Percentiles rank a stretch among this genome's conserved stretches.
Evolutionary conservation across 306 rosid genomes (phyloP).

Genomic region (Cucumis melo): DNA sequence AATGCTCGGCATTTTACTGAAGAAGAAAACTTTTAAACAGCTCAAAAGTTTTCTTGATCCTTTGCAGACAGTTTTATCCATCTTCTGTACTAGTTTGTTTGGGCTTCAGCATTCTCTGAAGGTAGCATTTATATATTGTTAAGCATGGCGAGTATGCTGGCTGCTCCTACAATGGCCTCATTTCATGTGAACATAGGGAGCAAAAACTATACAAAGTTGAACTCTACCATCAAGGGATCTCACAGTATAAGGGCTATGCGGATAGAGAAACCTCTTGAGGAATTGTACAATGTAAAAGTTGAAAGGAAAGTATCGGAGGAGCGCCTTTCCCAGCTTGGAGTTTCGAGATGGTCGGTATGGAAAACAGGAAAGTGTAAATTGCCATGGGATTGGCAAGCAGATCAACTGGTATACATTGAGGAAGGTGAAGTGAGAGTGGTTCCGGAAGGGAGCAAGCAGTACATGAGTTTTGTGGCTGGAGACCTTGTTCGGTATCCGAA

Average conservation of each 20-base stretch:
- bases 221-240: conserved; percentile 7
- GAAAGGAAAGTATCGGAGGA: conserved; percentile 47
- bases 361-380: conserved; percentile 63
- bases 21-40: neutral
- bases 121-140: neutral
- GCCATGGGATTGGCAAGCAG: conserved; percentile 97
- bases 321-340: conserved; percentile 53
- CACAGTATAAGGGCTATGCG: conserved; percentile 37
- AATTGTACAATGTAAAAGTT: conserved; percentile 60
- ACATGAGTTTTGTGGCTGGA: conserved; percentile 70
- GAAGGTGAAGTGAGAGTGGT: conserved; percentile 91
- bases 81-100: neutral
- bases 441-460: conserved; percentile 68
- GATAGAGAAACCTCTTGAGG: conserved; percentile 64
- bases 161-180: conserved; percentile 19
- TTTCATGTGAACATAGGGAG: conserved; percentile 18
- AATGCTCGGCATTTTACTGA: too few relatives aligned
- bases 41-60: neutral
- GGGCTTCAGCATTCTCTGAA: neutral
- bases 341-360: conserved; percentile 81
- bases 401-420: conserved; percentile 78
- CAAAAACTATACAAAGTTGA: conserved; percentile 11
- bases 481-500: conserved; percentile 76
- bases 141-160: neutral
- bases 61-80: conserved; percentile 3